Conservation (phyloP, 2,329 filamentous ascomycete genomes). For the Ophiocordyceps camponoti-leonardi region DNA sequence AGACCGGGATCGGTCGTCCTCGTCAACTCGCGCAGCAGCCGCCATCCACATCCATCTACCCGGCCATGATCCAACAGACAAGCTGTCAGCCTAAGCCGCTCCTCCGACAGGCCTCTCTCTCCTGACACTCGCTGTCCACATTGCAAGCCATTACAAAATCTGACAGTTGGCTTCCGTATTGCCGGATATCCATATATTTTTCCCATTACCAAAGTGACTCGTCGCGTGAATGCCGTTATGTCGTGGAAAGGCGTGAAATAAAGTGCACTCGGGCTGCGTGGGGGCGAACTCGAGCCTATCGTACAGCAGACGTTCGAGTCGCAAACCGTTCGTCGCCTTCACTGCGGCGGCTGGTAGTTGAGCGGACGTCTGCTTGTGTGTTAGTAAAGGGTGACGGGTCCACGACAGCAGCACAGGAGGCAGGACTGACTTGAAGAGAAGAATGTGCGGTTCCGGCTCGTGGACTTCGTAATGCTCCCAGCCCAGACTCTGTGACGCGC, state of each 20-base stretch:
- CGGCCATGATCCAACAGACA: not conserved
- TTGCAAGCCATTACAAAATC: not conserved
- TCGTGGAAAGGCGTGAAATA: not conserved
- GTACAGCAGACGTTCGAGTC: not conserved
- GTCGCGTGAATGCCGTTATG: not conserved
- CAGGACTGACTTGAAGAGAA: constrained; percentile 89
- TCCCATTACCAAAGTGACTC: not conserved
- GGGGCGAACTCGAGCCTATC: not conserved
- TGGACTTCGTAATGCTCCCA: constrained; percentile 99
- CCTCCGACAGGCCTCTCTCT: not conserved
- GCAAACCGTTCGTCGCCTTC: not conserved
- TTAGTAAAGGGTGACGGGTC: not conserved
- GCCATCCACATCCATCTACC: not conserved
- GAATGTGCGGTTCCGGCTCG: constrained; percentile 93
- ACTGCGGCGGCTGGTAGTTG: not conserved
- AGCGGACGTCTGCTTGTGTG: not conserved
- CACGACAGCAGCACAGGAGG: constrained; percentile 11
- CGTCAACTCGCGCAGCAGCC: not conserved
- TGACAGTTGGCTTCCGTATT: not conserved
- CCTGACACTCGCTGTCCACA: not conserved
- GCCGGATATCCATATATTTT: not conserved
- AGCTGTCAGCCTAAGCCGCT: not conserved
- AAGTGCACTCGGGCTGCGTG: not conserved
- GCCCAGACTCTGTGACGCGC: constrained; percentile 60
- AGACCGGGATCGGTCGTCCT: not conserved